phyloP scores from a whole-genome alignment of 768 basidiomycete species.

The Serendipita indica region DNA sequence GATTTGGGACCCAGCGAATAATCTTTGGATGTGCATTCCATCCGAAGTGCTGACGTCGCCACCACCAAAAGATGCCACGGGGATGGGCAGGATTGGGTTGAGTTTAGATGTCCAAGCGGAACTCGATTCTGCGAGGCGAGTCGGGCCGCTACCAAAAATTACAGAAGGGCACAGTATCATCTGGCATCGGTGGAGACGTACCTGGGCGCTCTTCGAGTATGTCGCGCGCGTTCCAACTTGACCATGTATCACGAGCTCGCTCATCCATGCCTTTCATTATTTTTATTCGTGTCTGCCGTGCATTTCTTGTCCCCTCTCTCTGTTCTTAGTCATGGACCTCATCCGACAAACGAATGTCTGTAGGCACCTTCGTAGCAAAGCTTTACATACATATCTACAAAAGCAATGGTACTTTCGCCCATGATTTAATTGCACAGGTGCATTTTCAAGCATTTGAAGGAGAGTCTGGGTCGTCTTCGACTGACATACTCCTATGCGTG shows the following conservation, averaged over 20 bases:
- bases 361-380: too few species aligned
- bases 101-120: not conserved
- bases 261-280: too few species aligned
- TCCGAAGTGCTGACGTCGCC: not conserved
- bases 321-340: too few species aligned
- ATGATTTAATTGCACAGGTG: too few species aligned
- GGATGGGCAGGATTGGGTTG: slow-evolving; percentile 1
- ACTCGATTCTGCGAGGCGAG: not conserved
- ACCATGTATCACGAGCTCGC: too few species aligned
- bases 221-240: not conserved
- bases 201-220: slow-evolving; percentile 3
- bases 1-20: not conserved
- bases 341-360: too few species aligned
- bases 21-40: not conserved
- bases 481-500: not conserved
- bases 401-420: too few species aligned
- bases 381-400: too few species aligned
- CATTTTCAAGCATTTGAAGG: too few species aligned
- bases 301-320: too few species aligned
- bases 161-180: slow-evolving; percentile 1
- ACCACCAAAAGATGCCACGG: not conserved
- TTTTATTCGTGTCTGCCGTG: too few species aligned
- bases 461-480: too few species aligned
- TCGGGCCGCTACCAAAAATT: not conserved
- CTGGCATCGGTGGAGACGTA: slow-evolving; percentile 9